Evolutionary conservation across 352 stramenopile species (phyloP), one percentile per base, ranked within the genome.

Genomic region (Phytopythium boreale): DNA sequence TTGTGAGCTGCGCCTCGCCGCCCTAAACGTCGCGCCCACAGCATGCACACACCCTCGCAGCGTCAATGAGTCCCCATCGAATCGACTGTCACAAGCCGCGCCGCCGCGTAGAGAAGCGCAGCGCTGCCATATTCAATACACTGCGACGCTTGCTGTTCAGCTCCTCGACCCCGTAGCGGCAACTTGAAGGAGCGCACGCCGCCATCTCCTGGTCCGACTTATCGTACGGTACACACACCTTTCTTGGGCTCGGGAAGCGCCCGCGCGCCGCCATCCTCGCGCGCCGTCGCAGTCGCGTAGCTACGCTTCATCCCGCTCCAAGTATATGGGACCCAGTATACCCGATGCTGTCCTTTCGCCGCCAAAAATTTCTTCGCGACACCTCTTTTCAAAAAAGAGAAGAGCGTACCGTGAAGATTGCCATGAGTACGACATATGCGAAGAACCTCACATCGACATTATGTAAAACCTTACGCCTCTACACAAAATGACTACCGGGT

Each of bases 211-310:
- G 31, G 3, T 36, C 31, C 31, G 31, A 36, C 31, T 3, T 39
- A 39, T 39, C 6, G 34, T 39, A 39, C 34, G 1, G 34, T 39
- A 39, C 34, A 19, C 51, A 9, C 20, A 59, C 52, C 52, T 59
- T 29, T 59, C 52, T 59, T 59, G 52, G 52, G 19, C 27, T 44
- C 31, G 17, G 17, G 52, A 3, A 34, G 29, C 29, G 29, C 7
- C 29, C 29, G 29, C 11, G n/a, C 52, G 11, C 27, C 51, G 47
- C 47, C 47, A 53, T 53, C 47, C 14, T 10, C 24, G 47, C 47
- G 22, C 51, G 51, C 52, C 52, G 52, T 47, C 52, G 37, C n/a
- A 24, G 52, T 41, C 52, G 52, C 52, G 52, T 47, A 29, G 52
- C 52, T 59, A 31, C 52, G 52, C 52, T 59, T 59, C 52, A 59